These are phyloP conservation scores for Nyssa sinensis DNA, from an alignment of 148 eudicot species.

Conservation along the genomic window DNA sequence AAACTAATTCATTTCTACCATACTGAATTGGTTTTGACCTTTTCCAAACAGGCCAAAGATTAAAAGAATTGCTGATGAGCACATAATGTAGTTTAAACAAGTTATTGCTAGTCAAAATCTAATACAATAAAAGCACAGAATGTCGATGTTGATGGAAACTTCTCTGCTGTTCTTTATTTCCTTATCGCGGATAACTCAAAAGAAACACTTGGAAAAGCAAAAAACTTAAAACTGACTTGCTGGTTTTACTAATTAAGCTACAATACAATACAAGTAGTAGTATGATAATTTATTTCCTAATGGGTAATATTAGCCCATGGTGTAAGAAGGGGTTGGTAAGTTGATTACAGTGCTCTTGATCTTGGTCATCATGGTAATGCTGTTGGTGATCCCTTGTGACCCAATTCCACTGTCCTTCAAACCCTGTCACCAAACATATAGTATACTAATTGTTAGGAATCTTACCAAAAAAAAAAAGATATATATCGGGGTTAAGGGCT, in stretches of 20 bases:
- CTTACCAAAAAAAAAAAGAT: too few species aligned
- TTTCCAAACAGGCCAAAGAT: too few species aligned
- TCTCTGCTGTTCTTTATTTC: not conserved
- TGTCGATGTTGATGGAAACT: not conserved
- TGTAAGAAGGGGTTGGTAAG: slow-evolving; percentile 82
- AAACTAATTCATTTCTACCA: too few species aligned
- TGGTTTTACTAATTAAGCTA: not conserved
- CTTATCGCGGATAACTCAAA: not conserved
- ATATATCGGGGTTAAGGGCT: too few species aligned
- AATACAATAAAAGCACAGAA: not conserved
- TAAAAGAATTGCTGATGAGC: too few species aligned
- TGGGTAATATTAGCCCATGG: slow-evolving; percentile 60
- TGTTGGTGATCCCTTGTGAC: slow-evolving; percentile 93
- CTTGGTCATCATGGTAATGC: slow-evolving; percentile 96
- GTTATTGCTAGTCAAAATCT: not conserved
- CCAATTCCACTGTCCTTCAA: slow-evolving; percentile 98
- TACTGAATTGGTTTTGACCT: too few species aligned
- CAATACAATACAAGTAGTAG: not conserved
- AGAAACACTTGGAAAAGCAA: not conserved
- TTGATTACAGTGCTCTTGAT: slow-evolving; percentile 95
- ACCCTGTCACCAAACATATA: slow-evolving; percentile 48
- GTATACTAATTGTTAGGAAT: too few species aligned
- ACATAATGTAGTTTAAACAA: not conserved
- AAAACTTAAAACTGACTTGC: not conserved
- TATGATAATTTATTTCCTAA: not conserved